These are phyloP conservation scores for Penicillium arizonense DNA, from an alignment of 495 filamentous ascomycete genomes.

Conservation along the genomic window DNA sequence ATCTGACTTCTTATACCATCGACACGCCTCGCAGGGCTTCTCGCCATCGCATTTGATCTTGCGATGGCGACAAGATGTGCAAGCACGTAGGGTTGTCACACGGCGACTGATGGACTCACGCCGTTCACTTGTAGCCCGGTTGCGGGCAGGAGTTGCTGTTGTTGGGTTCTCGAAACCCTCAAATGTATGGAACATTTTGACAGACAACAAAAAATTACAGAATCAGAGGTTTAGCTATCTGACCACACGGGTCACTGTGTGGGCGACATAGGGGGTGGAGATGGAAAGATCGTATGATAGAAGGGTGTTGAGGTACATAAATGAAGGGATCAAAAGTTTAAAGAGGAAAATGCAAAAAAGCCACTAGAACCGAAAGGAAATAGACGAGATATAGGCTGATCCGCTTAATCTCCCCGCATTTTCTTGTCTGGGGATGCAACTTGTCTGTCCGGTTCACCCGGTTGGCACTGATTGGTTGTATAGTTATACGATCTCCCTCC, in stretches of 20 bases:
- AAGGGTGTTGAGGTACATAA: background rate
- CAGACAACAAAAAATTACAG: constrained; percentile 6
- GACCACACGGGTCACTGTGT: constrained; percentile 8
- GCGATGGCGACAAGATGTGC: constrained; percentile 46
- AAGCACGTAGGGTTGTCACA: constrained; percentile 42
- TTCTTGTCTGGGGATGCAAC: background rate
- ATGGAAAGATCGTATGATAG: constrained; percentile 5
- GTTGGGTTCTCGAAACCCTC: constrained; percentile 40
- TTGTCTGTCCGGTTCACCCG: background rate
- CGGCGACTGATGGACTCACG: constrained; percentile 38
- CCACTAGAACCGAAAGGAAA: constrained; percentile 10
- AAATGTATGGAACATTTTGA: constrained; percentile 44
- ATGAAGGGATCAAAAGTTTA: background rate
- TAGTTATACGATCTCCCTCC: background rate
- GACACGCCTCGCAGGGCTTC: constrained; percentile 46
- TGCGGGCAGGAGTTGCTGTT: constrained; percentile 24
- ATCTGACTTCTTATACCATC: constrained; percentile 47
- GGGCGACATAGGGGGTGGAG: background rate
- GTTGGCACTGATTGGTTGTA: background rate
- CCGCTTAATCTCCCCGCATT: constrained; percentile 27
- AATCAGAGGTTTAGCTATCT: background rate
- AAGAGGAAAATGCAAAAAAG: constrained; percentile 3
- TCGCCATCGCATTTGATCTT: constrained; percentile 51
- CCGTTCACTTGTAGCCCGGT: constrained; percentile 27
- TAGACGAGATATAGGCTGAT: constrained; percentile 18